phyloP scores from a whole-genome alignment of 1,139 yeast genomes.

The Torulaspora pretoriensis region DNA sequence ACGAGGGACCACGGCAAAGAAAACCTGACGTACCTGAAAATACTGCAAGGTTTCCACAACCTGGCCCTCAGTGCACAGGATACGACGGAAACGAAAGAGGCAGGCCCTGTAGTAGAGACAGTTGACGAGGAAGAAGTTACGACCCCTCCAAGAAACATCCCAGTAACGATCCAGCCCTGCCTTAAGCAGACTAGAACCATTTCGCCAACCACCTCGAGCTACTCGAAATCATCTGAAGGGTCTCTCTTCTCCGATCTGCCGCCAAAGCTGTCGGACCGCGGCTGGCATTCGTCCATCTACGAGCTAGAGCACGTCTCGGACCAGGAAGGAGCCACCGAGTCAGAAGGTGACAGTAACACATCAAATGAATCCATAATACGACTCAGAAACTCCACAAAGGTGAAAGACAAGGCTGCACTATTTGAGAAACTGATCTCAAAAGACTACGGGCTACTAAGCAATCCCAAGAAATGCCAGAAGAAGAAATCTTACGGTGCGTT shows the following conservation, averaged over 20 bases:
- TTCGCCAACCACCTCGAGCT: slow-evolving; percentile 26
- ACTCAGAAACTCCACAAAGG: slow-evolving; percentile 32
- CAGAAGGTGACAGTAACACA: slow-evolving; percentile 12
- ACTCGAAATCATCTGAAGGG: slow-evolving; percentile 27
- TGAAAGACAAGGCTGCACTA: slow-evolving; percentile 33
- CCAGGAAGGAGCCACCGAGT: slow-evolving; percentile 4
- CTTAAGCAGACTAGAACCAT: slow-evolving; percentile 8
- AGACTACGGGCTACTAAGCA: slow-evolving; percentile 7
- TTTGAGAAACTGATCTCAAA: slow-evolving; percentile 30
- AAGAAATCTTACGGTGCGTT: slow-evolving; percentile 13
- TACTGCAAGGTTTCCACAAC: slow-evolving; percentile 21
- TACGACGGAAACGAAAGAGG: not conserved
- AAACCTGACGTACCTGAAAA: slow-evolving; percentile 20
- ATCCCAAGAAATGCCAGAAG: slow-evolving; percentile 10
- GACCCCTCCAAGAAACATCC: slow-evolving; percentile 4
- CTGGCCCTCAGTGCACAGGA: slow-evolving; percentile 10
- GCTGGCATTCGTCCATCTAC: slow-evolving; percentile 25
- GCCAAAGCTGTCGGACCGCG: slow-evolving; percentile 23
- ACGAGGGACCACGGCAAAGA: slow-evolving; percentile 9
- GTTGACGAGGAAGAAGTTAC: slow-evolving; percentile 8
- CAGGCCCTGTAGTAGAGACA: not conserved
- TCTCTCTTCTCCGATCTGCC: slow-evolving; percentile 30
- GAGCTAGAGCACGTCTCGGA: slow-evolving; percentile 21
- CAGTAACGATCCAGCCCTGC: slow-evolving; percentile 1
- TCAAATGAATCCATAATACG: slow-evolving; percentile 25